phyloP scores from a whole-genome alignment of 352 stramenopile species.

The Sclerospora graminicola region DNA sequence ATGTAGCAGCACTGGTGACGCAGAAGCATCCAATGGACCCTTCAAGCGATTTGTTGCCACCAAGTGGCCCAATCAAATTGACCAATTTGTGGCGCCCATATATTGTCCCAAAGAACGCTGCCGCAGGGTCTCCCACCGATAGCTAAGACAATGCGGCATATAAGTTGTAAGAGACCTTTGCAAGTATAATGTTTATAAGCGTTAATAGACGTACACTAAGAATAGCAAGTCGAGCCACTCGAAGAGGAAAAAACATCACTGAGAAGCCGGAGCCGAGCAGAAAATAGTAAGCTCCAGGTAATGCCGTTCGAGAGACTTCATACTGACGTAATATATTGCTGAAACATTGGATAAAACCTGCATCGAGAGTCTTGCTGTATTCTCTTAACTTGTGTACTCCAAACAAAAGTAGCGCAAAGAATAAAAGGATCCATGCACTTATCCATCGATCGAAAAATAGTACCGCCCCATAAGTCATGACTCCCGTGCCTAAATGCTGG shows the following conservation, averaged over 20 bases:
- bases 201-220: conserved; percentile 30
- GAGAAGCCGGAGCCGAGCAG: conserved; percentile 33
- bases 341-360: conserved; percentile 33
- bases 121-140: conserved; percentile 38
- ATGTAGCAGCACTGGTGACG: conserved; percentile 14
- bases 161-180: not conserved
- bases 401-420: conserved; percentile 28
- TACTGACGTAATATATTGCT: conserved; percentile 31
- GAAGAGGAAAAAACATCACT: conserved; percentile 24
- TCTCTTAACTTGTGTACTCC: conserved; percentile 25
- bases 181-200: not conserved
- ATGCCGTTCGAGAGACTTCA: conserved; percentile 21
- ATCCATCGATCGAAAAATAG: conserved; percentile 13
- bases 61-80: conserved; percentile 9
- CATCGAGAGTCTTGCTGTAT: conserved; percentile 17
- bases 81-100: conserved; percentile 27
- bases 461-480: conserved; percentile 34
- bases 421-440: conserved; percentile 19
- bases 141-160: conserved; percentile 19
- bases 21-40: conserved; percentile 33
- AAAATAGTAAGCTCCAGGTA: conserved; percentile 59
- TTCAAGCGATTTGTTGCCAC: conserved; percentile 34
- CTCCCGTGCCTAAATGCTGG: conserved; percentile 37
- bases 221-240: conserved; percentile 38
- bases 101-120: conserved; percentile 34